Conservation (phyloP, 257 asterid species). For the Plectranthus barbatus region DNA sequence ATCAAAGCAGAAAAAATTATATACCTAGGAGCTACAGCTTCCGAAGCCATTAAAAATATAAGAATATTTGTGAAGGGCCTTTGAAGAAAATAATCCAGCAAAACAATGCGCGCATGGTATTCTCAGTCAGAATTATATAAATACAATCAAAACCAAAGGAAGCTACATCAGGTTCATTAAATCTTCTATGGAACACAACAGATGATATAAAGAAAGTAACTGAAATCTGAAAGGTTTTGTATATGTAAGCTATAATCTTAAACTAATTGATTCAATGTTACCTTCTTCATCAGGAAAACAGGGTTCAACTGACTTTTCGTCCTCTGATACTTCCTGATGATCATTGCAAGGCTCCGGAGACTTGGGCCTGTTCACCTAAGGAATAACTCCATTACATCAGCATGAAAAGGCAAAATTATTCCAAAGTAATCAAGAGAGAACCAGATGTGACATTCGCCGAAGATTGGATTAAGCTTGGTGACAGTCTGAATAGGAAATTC, state of each 20-base stretch:
- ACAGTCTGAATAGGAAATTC: neutral
- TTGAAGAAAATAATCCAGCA: neutral
- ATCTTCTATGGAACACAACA: neutral
- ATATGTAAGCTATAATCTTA: neutral
- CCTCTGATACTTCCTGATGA: slow-evolving; percentile 30
- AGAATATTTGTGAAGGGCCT: neutral
- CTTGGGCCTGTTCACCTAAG: slow-evolving; percentile 64
- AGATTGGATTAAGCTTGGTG: neutral
- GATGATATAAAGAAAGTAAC: no score
- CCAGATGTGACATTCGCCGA: neutral
- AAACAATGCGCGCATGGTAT: slow-evolving; percentile 1
- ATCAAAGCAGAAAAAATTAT: neutral
- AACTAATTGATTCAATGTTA: slow-evolving; percentile 10
- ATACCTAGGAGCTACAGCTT: neutral
- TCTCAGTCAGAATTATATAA: neutral
- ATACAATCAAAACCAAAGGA: neutral
- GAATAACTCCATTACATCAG: slow-evolving; percentile 6
- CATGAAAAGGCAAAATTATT: neutral
- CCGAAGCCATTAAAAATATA: neutral
- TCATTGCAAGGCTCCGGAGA: slow-evolving; percentile 31
- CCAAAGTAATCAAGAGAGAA: neutral
- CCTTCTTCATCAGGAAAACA: slow-evolving; percentile 39
- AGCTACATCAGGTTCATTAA: neutral
- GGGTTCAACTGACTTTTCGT: slow-evolving; percentile 23
- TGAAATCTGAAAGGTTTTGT: no score